A percentile compares a stretch with the other conserved stretches of the same genome.
These are phyloP conservation scores for Colletotrichum sansevieriae DNA, from an alignment of 2,329 filamentous ascomycete genomes.

Conservation along the genomic window DNA sequence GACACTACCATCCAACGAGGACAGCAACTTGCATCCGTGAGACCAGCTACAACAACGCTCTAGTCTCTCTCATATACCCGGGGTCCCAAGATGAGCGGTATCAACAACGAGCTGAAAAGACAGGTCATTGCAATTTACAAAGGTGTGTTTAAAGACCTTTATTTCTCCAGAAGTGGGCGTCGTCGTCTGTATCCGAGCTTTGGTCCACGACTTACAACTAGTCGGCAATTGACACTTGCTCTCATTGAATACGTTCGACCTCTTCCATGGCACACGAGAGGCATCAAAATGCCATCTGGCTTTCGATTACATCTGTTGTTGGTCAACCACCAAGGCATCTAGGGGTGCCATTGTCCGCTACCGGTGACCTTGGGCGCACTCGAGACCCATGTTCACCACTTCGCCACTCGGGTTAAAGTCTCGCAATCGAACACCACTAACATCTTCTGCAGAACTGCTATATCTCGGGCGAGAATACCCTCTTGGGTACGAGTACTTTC, in stretches of 20 bases:
- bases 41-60: not conserved
- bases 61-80: too few species aligned
- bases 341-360: too few species aligned
- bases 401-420: too few species aligned
- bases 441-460: slow-evolving; percentile 76
- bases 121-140: slow-evolving; percentile 92
- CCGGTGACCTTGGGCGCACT: too few species aligned
- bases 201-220: not conserved
- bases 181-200: not conserved
- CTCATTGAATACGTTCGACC: too few species aligned
- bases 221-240: too few species aligned
- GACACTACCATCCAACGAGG: not conserved
- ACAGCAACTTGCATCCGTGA: not conserved
- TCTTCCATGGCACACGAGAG: not conserved
- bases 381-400: too few species aligned
- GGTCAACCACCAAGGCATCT: too few species aligned
- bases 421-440: not conserved
- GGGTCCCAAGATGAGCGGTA: slow-evolving; percentile 30
- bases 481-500: slow-evolving; percentile 84
- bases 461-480: slow-evolving; percentile 90
- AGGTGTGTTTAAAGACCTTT: slow-evolving; percentile 62
- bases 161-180: not conserved
- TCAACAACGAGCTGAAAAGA: slow-evolving; percentile 73
- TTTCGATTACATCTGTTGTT: too few species aligned
- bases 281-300: too few species aligned